Base-by-base conservation (phyloP, 1,284 basidiomycete genomes). In the Ceratobasidium sp. region DNA sequence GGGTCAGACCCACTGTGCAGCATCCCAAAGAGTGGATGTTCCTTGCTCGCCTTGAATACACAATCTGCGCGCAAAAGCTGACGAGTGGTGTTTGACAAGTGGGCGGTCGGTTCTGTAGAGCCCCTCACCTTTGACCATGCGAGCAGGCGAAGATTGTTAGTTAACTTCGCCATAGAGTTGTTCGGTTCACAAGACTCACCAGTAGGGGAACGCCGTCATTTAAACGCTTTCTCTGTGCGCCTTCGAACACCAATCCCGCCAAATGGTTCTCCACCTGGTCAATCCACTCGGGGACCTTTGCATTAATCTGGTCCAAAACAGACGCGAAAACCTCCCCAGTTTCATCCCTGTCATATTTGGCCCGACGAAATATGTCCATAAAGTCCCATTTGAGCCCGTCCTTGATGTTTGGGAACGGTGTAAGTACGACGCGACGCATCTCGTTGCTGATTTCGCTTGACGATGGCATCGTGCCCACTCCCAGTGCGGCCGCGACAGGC, bases 11-110 rank as follows among this genome's bases (percentile, higher is more conserved):
- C 31, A 9, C 29, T 13, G 24, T 56, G 53, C 14, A 27, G 31
- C 24, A 14, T 31, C 22, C 31, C 29, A 31, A 29, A 56, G 22
- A 27, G 24, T 13, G 53, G 24, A 29, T 56, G 53, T 7, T 56
- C 24, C 31, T 56, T 22, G 24, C 24, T 27, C 24, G 31, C 53
- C 31, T 27, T 56, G 53, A 56, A 56, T 29, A 56, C 24, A 29
- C 53, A 56, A 31, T 56, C 53, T n/a, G 53, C 24, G 24, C 53
- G 53, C 24, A 56, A 31, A 22, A 56, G 53, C 29, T 31, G 53
- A 14, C 53, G 19, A n/a, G 31, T 56, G 53, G 14, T 14, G 14
- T 29, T 24, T 56, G 24, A 24, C 8, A 56, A 7, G 29, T 56
- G 53, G 6, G 24, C 53, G 7, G 53, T 29, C 14, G 53, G 53